A percentile compares a stretch with the other conserved stretches of the same genome.
Evolutionary conservation across 768 basidiomycete genomes (phyloP).

Genomic region (Kwoniella mangroviensis): DNA sequence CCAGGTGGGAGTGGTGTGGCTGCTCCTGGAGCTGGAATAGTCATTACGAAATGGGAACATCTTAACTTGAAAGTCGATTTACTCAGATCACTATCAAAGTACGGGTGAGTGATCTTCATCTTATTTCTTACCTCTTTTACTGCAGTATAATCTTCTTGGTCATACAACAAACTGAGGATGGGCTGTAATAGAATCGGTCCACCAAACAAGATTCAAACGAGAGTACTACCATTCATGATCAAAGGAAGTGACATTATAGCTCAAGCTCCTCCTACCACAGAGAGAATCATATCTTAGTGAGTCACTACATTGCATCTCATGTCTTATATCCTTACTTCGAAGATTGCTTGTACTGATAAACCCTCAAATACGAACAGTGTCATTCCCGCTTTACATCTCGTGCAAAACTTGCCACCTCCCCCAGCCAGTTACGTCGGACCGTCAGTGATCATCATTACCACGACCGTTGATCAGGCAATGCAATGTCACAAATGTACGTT

Average conservation of each 20-base stretch:
- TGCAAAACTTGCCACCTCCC: conserved; percentile 62
- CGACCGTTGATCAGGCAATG: conserved; percentile 97
- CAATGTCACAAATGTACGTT: conserved; percentile 67
- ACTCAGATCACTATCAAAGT: conserved; percentile 84
- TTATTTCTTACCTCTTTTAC: too few species aligned
- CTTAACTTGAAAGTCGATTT: conserved; percentile 82
- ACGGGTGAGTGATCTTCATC: conserved; percentile 69
- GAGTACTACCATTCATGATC: conserved; percentile 92
- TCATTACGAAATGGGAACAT: conserved; percentile 96
- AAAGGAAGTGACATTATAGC: conserved; percentile 93
- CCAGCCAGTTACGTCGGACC: conserved; percentile 72
- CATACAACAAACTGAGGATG: too few species aligned
- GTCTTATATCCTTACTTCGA: too few species aligned
- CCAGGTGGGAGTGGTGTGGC: conserved; percentile 33
- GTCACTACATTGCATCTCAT: conserved; percentile 47
- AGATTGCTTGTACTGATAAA: conserved; percentile 1
- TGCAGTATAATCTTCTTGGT: background rate
- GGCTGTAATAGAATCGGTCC: conserved; percentile 75
- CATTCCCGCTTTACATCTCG: conserved; percentile 60
- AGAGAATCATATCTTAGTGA: conserved; percentile 90
- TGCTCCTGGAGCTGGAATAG: conserved; percentile 58
- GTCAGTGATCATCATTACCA: conserved; percentile 89
- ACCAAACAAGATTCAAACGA: conserved; percentile 97
- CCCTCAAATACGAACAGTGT: conserved; percentile 32
- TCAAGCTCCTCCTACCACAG: conserved; percentile 97